Base-by-base conservation (phyloP, 129 eudicot genomes). In the Arctium lappa region DNA sequence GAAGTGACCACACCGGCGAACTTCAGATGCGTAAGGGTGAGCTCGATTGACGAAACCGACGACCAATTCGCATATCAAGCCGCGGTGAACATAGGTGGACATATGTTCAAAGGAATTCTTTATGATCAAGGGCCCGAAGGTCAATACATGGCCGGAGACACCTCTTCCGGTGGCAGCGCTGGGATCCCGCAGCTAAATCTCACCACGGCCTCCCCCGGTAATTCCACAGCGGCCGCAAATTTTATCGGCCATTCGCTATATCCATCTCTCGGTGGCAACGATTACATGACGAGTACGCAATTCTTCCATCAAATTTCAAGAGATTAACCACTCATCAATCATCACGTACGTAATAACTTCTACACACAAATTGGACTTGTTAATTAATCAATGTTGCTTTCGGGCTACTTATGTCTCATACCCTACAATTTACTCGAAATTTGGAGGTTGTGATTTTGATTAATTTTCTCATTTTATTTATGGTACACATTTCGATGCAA, bases 21-120 rank as follows among this genome's bases (percentile, higher is more conserved):
- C 18, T 95, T 95, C 76, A 87, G 92, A 76, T 92, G 97, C n/a
- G 98, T 95, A 13, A 80, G 90, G 81, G 94, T 95, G 85, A 95
- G 99, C 89, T 83, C 94, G 18, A 62, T 93, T 4, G 97, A 91
- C 42, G 94, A 90, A 38, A 79, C 70, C 1, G 94, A 90, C 29
- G 97, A 95, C 62, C 94, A 95, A 44, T 90, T 75, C 16, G 98
- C 97, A 0, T 95, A 95, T 84, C 97, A 93, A 80, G 91, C 93
- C 4, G 90, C 97, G 6, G 94, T 95, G 62, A 91, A 82, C 84
- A 95, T 95, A 3, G 91, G 94, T 0, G 98, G 98, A 8, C 98
- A 90, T 75, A 85, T 89, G 9, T 95, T 95, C 83, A 95, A 92
- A 71, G 98, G 98, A 46, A 88, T 95, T 80, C 86, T 95, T 0